Percentiles rank a stretch among this genome's conserved stretches.
phyloP scores from a whole-genome alignment of 2,329 filamentous ascomycete species.

The Penicillium occitanis region DNA sequence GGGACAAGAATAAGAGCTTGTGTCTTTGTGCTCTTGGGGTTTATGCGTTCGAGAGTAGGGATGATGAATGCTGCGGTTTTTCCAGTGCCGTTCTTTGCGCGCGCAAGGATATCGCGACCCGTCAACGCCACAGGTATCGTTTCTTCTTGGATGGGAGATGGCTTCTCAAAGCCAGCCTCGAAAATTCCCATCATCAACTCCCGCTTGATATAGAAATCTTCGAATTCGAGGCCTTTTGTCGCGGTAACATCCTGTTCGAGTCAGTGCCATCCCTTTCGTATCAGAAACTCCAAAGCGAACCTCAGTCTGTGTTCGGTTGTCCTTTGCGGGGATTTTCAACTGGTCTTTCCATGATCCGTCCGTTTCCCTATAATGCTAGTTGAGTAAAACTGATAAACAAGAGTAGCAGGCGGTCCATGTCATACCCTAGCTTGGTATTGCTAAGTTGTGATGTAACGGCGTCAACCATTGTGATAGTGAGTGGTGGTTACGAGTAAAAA shows the following conservation, averaged over 20 bases:
- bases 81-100: slow-evolving; percentile 97
- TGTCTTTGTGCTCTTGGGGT: slow-evolving; percentile 93
- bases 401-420: slow-evolving; percentile 9
- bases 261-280: neutral
- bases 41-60: slow-evolving; percentile 90
- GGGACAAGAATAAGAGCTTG: slow-evolving; percentile 96
- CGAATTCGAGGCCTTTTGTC: slow-evolving; percentile 96
- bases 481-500: slow-evolving; percentile 1
- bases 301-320: slow-evolving; percentile 52
- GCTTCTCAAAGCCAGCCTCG: slow-evolving; percentile 97
- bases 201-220: slow-evolving; percentile 93
- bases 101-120: slow-evolving; percentile 88
- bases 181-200: slow-evolving; percentile 99
- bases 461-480: slow-evolving; percentile 41
- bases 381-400: slow-evolving; percentile 18
- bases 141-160: slow-evolving; percentile 98
- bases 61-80: slow-evolving; percentile 99
- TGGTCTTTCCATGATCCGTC: slow-evolving; percentile 48
- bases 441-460: slow-evolving; percentile 47
- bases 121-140: slow-evolving; percentile 95
- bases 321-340: slow-evolving; percentile 49
- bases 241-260: slow-evolving; percentile 82
- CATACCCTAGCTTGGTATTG: slow-evolving; percentile 46
- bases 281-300: slow-evolving; percentile 30
- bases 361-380: slow-evolving; percentile 36